Evolutionary conservation across 2,329 filamentous ascomycete genomes (phyloP).

Genomic region (Sporothrix schenckii): DNA sequence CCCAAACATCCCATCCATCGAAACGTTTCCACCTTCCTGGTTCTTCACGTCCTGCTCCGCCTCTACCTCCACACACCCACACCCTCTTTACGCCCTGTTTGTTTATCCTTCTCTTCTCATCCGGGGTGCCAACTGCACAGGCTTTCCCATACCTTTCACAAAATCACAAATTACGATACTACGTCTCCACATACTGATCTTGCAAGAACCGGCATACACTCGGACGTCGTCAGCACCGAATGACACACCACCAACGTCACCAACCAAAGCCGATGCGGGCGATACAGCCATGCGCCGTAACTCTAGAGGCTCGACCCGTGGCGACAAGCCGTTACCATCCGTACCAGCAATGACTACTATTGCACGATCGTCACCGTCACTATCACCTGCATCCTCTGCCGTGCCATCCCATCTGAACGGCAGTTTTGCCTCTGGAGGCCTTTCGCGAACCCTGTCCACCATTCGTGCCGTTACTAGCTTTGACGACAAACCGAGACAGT

Average conservation of each 20-base stretch:
- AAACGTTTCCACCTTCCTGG: constrained; percentile 16
- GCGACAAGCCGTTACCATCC: constrained; percentile 39
- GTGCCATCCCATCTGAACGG: constrained; percentile 35
- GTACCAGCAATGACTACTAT: constrained; percentile 30
- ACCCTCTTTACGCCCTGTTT: constrained; percentile 17
- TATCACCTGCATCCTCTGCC: constrained; percentile 10
- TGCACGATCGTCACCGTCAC: constrained; percentile 24
- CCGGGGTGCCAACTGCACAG: neutral
- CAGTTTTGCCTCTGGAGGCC: constrained; percentile 32
- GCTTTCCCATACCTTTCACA: neutral
- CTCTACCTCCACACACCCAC: constrained; percentile 20
- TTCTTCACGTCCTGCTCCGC: constrained; percentile 8
- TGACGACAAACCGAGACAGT: constrained; percentile 48
- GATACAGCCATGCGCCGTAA: constrained; percentile 45
- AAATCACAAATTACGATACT: neutral
- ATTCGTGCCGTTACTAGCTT: constrained; percentile 62
- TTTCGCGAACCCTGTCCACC: constrained; percentile 49
- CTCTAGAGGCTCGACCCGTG: constrained; percentile 30
- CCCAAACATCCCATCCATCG: constrained; percentile 15
- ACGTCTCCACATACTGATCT: constrained; percentile 17
- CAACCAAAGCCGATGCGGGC: constrained; percentile 47
- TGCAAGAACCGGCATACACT: constrained; percentile 22
- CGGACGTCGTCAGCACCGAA: constrained; percentile 35
- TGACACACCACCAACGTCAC: constrained; percentile 40
- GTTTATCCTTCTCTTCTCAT: constrained; percentile 14